Percentiles rank a stretch among this genome's conserved stretches.
Conservation (phyloP, 805 yeast genomes). For the Pichia nanzhaoensis region DNA sequence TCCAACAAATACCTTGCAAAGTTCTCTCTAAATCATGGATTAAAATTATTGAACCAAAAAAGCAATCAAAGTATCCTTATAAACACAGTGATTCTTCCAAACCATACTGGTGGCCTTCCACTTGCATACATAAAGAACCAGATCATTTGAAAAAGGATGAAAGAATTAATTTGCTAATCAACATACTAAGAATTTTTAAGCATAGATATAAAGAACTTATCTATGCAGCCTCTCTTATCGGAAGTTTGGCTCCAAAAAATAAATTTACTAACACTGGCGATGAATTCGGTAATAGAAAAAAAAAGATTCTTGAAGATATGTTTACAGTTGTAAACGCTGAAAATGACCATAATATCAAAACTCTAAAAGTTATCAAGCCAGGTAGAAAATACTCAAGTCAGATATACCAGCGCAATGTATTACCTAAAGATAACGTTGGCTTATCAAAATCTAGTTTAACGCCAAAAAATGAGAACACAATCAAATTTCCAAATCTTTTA, state of each 20-base stretch:
- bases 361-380: constrained; percentile 24
- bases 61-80: constrained; percentile 60
- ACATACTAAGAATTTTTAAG: constrained; percentile 29
- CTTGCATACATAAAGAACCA: constrained; percentile 60
- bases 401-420: constrained; percentile 13
- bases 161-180: constrained; percentile 43
- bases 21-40: constrained; percentile 63
- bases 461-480: not conserved
- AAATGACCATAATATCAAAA: not conserved
- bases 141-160: constrained; percentile 61
- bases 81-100: constrained; percentile 40
- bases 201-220: constrained; percentile 18
- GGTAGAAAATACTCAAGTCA: constrained; percentile 28
- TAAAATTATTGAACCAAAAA: constrained; percentile 54
- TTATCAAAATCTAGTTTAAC: not conserved
- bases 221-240: constrained; percentile 20
- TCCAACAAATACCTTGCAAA: constrained; percentile 54
- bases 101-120: constrained; percentile 70
- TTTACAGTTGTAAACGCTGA: constrained; percentile 18
- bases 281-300: constrained; percentile 19
- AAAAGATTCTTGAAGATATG: constrained; percentile 22
- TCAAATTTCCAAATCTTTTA: not conserved
- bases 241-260: constrained; percentile 18
- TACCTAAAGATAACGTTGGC: not conserved
- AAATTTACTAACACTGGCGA: constrained; percentile 15